Evolutionary conservation across 2,329 filamentous ascomycete species (phyloP), one percentile per base, ranked within the genome.

Genomic region (Ploettnerulaceae sp.): DNA sequence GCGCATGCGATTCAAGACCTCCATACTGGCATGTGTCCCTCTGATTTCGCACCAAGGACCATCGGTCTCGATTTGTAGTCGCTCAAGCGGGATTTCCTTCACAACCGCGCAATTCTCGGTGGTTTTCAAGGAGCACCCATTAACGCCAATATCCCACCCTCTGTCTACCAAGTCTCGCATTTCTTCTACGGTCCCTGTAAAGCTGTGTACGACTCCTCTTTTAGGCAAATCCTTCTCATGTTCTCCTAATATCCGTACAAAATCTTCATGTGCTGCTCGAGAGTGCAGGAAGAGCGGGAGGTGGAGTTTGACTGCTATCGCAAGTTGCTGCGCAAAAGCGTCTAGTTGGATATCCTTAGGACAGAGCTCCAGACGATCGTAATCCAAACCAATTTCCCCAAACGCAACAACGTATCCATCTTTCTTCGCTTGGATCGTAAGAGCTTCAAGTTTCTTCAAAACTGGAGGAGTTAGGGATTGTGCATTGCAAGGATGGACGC

Each of bases 31-130:
- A 68, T 98, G 91, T 22, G 80, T 88, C 1, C 89, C 84, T 18
- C 93, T 75, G 49, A 98, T 91, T 66, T 98, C 93, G 63, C 93
- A 98, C 86, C 93, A 98, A 3, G 93, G 93, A 2, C 93, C 93
- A 64, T 98, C 93, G 0, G 93, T 98, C 73, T 98, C 93, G 37
- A 98, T 81, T 76, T 97, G 94, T 44, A 98, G 67, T 36, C 83
- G 71, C 46, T 90, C 81, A 8, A 98, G 70, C 8, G 82, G 85
- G 29, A 97, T 81, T 50, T 84, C 78, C 53, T 76, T 81, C 8
- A 96, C 89, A 2, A 96, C 90, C 11, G 78, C 82, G 31, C 95
- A 79, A 59, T 97, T 98, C 64, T 95, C 89, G 8, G 77, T 82
- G 5, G 89, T 97, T 74, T 97, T 98, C 72, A 98, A 79, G 60